A percentile compares a stretch with the other conserved stretches of the same genome.
phyloP scores from a whole-genome alignment of 2,329 filamentous ascomycete species.

The Dactylella cylindrospora region DNA sequence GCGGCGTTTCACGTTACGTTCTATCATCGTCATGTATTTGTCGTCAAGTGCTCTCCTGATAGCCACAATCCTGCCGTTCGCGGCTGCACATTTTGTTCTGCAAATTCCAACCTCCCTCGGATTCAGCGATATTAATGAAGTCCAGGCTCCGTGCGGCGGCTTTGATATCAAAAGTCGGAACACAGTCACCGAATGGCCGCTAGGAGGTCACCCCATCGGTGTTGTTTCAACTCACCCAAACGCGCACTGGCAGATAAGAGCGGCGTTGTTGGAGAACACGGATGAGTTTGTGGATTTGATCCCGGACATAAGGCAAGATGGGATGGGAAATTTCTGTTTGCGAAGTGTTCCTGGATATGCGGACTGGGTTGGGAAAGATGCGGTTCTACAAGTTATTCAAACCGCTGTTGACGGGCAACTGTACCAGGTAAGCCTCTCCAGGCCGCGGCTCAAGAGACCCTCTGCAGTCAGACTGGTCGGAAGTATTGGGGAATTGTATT shows the following conservation, averaged over 20 bases:
- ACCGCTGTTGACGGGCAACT: slow-evolving; percentile 14
- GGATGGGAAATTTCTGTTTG: slow-evolving; percentile 14
- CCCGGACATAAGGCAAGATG: slow-evolving; percentile 16
- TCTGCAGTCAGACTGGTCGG: too few species aligned
- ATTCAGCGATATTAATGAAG: slow-evolving; percentile 14
- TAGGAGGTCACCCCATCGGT: slow-evolving; percentile 11
- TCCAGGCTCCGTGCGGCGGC: slow-evolving; percentile 10
- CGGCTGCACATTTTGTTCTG: slow-evolving; percentile 5
- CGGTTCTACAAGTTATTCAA: slow-evolving; percentile 21
- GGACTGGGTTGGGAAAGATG: slow-evolving; percentile 19
- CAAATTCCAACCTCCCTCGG: slow-evolving; percentile 14
- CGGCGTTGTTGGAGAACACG: slow-evolving; percentile 6
- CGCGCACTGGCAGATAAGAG: slow-evolving; percentile 15
- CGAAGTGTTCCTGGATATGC: slow-evolving; percentile 3
- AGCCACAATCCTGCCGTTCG: background rate
- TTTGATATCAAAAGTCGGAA: slow-evolving; percentile 19
- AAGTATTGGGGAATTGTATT: too few species aligned
- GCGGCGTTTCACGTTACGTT: too few species aligned
- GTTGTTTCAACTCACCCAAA: slow-evolving; percentile 21
- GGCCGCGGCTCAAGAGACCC: too few species aligned
- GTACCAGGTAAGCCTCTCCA: slow-evolving; percentile 5
- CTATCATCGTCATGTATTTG: too few species aligned
- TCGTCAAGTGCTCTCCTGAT: too few species aligned
- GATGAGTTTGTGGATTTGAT: slow-evolving; percentile 18
- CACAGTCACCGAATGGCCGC: slow-evolving; percentile 14